A percentile compares a stretch with the other conserved stretches of the same genome.
Conservation (phyloP, 306 rosid species). For the Vigna angularis region DNA sequence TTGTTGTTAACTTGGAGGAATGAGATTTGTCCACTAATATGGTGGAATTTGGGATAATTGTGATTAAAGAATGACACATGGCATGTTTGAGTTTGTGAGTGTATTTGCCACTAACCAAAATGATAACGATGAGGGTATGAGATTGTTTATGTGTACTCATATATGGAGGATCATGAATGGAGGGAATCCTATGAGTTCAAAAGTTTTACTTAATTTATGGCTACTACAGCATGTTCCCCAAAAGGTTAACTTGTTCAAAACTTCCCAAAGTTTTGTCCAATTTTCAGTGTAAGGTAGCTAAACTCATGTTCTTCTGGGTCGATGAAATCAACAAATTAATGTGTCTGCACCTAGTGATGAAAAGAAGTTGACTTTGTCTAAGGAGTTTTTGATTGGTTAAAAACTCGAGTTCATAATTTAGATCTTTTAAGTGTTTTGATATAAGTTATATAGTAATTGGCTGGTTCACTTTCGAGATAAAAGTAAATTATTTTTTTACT, state of each 20-base stretch:
- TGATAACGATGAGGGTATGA: neutral
- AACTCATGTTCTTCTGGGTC: slow-evolving; percentile 29
- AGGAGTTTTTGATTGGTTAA: slow-evolving; percentile 11
- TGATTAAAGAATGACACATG: slow-evolving; percentile 50
- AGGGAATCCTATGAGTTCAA: slow-evolving; percentile 38
- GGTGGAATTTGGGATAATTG: slow-evolving; percentile 26
- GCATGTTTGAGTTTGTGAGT: slow-evolving; percentile 11
- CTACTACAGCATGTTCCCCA: slow-evolving; percentile 41
- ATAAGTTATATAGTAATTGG: too few relatives aligned
- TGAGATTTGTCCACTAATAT: slow-evolving; percentile 51
- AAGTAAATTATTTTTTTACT: too few relatives aligned
- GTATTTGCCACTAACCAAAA: slow-evolving; percentile 12
- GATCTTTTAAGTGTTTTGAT: neutral
- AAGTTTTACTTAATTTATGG: neutral
- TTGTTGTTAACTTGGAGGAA: slow-evolving; percentile 41
- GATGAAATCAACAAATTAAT: slow-evolving; percentile 47
- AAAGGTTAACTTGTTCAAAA: slow-evolving; percentile 37
- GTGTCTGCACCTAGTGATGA: slow-evolving; percentile 1
- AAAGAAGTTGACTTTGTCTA: slow-evolving; percentile 35
- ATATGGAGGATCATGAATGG: neutral
- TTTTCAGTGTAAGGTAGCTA: slow-evolving; percentile 50
- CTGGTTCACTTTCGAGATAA: too few relatives aligned
- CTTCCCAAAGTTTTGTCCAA: slow-evolving; percentile 47
- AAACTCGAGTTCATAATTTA: neutral
- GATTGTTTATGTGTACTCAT: neutral